Percentiles rank a stretch among this genome's conserved stretches.
phyloP scores from a whole-genome alignment of 768 basidiomycete species.

The Dioszegia aurantiaca region DNA sequence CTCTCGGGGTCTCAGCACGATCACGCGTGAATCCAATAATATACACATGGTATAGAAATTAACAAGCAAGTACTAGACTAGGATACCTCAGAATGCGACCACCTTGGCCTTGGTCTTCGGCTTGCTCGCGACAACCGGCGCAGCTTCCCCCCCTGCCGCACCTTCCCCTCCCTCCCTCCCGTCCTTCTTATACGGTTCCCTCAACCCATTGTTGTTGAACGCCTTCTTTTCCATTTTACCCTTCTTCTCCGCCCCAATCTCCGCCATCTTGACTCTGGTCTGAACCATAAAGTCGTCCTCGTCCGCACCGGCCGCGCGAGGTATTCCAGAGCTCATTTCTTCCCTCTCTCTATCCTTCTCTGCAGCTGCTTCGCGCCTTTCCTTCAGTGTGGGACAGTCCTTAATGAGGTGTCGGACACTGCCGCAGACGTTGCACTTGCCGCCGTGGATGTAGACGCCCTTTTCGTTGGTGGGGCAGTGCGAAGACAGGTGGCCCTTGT shows the following conservation, averaged over 20 bases:
- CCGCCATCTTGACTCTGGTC: conserved; percentile 65
- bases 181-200: conserved; percentile 18
- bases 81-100: conserved; percentile 15
- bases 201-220: conserved; percentile 29
- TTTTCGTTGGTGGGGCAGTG: conserved; percentile 76
- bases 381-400: conserved; percentile 61
- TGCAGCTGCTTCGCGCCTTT: conserved; percentile 16
- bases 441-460: conserved; percentile 87
- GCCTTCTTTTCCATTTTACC: conserved; percentile 36
- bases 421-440: conserved; percentile 82
- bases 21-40: too few relatives aligned
- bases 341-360: conserved; percentile 6
- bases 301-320: conserved; percentile 64
- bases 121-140: not conserved
- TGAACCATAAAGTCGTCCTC: conserved; percentile 91
- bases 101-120: conserved; percentile 24
- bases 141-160: not conserved
- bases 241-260: conserved; percentile 58
- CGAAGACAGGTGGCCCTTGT: conserved; percentile 79
- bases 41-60: too few relatives aligned
- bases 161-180: not conserved
- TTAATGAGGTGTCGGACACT: conserved; percentile 80
- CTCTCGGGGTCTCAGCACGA: too few relatives aligned
- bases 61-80: too few relatives aligned
- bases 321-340: not conserved